Evolutionary conservation across 148 eudicot species (phyloP), one percentile per base, ranked within the genome.

Genomic region (Heliamphora exappendiculata): DNA sequence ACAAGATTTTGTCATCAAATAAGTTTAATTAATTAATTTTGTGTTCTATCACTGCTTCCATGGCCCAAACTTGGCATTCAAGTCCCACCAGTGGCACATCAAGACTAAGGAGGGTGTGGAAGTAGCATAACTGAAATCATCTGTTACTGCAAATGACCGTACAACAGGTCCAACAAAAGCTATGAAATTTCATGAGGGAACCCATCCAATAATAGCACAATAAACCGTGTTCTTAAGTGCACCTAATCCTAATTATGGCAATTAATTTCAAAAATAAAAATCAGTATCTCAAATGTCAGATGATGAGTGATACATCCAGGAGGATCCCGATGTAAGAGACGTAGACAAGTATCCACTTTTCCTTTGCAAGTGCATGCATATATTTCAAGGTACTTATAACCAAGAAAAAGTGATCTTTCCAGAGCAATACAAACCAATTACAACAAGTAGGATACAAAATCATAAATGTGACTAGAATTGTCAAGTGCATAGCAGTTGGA

Each of bases 401-500:
- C 3, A 57, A 57, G 13, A 16, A 71, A 6, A 7, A n/a, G 28
- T 2, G 36, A 29, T 58, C 54, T 53, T 51, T 37, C 26, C 5
- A 50, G 9, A 31, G 34, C 33, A 53, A 20, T 72, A 12, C 28
- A 3, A 72, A 54, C 44, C 14, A 3, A 54, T 33, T 54, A 34
- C 64, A 16, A 0, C 36, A 22, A 16, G 26, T 67, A 88, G 98
- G 98, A 94, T 94, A 94, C 98, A 82, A 91, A 94, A 90, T 94
- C 98, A 69, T 85, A 80, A 63, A 94, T 76, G 85, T 85, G 88
- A 76, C 97, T 90, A 77, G 98, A 86, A 79, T 91, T 91, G 75
- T 94, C 98, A 42, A 94, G 78, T 70, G 88, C 91, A 62, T 91
- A 94, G 83, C 98, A 94, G 70, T 83, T 83, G 65, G 97, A 90